Base-by-base conservation (phyloP, 1,139 yeast genomes). In the Magnusiomyces ingens region DNA sequence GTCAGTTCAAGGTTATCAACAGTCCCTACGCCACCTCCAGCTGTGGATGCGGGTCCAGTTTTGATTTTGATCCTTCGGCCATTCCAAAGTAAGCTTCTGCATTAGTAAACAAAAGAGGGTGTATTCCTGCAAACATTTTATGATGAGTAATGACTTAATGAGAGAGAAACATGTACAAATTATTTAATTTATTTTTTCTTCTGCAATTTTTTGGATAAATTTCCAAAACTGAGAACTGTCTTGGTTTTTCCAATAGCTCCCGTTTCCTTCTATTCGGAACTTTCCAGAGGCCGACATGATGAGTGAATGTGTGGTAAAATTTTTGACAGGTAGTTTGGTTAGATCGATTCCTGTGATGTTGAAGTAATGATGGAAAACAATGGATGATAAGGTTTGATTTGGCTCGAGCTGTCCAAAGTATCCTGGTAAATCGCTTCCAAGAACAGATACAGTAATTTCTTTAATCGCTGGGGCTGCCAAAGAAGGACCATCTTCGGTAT, bases 21-120 rank as follows among this genome's bases (percentile, higher is more conserved):
- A 88, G 95, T 59, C 96, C 96, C 0, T 86, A 86, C 64, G 84
- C 97, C 29, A 83, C 89, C 36, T 85, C 95, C 49, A 84, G 94
- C 50, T 94, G 99, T 72, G 99, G 99, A 0, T 93, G 99, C 71
- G 99, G 99, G 0, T 80, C 95, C 21, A 88, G 96, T 54, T 93
- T 93, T 70, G 96, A 91, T 67, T 82, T 91, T 64, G 94, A 86
- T 66, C 83, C 84, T 55, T 81, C 80, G n/a, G 44, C 52, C 2
- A 40, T 53, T 22, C 48, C 54, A 8, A 49, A 49, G 45, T 51
- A 48, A 42, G 18, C 32, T 8, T 26, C 32, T 26, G n/a, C 8
- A 26, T 26, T 26, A 26, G 32, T 5, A 26, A 26, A 26, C 32
- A 26, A 26, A 26, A 26, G 8, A 26, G 32, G 8, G 32, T 8